These are phyloP conservation scores for Kwoniella dejecticola DNA, from an alignment of 768 basidiomycete species.

Conservation along the genomic window DNA sequence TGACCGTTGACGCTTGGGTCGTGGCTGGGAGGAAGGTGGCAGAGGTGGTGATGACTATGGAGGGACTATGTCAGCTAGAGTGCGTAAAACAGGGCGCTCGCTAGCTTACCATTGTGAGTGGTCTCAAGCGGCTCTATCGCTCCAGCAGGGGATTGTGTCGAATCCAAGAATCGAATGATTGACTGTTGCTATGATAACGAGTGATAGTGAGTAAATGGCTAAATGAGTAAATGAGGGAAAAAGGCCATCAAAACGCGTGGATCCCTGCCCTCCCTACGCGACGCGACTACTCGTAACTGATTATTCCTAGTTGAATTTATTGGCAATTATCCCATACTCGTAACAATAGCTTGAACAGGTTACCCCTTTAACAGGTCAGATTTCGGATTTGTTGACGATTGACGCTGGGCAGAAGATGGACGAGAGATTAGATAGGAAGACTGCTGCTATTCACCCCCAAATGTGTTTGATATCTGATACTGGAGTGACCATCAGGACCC, in stretches of 20 bases:
- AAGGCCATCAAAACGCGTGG: conserved; percentile 5
- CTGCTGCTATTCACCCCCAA: too few relatives aligned
- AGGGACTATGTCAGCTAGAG: background rate
- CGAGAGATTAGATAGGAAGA: background rate
- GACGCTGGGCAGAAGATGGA: background rate
- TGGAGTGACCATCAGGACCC: background rate
- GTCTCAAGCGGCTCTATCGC: too few relatives aligned
- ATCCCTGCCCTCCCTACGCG: conserved; percentile 8
- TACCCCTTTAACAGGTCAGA: background rate
- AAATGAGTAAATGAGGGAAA: conserved; percentile 25
- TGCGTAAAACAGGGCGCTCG: background rate
- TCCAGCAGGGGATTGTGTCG: too few relatives aligned
- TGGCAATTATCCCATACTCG: conserved; percentile 8
- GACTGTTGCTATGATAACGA: background rate
- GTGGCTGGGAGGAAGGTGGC: conserved; percentile 46
- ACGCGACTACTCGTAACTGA: conserved; percentile 20
- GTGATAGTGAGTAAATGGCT: conserved; percentile 1
- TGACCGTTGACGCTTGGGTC: conserved; percentile 50
- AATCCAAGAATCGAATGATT: background rate
- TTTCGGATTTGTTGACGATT: background rate
- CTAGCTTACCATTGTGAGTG: conserved; percentile 28
- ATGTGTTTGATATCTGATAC: too few relatives aligned
- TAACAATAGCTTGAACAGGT: too few relatives aligned
- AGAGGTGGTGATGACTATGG: conserved; percentile 46
- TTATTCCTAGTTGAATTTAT: conserved; percentile 3